Evolutionary conservation across 1,139 yeast genomes (phyloP).

Genomic region (Taphrina deformans): DNA sequence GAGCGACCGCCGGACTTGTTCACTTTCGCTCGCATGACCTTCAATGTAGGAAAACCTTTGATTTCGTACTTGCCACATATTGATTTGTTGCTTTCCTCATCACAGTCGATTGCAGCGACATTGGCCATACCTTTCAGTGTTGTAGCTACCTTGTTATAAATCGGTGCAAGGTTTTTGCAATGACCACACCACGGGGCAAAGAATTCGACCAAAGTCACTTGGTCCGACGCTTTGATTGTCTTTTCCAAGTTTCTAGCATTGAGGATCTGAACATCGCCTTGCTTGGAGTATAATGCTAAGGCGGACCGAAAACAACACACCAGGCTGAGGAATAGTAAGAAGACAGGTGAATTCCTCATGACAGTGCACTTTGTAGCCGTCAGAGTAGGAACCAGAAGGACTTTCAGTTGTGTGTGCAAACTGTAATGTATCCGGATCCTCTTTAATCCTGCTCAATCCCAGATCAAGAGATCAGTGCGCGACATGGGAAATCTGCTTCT

Average conservation of each 20-base stretch:
- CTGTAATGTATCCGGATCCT: too few relatives aligned
- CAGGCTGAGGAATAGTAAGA: not conserved
- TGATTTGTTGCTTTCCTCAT: conserved; percentile 24
- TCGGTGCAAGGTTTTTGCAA: conserved; percentile 92
- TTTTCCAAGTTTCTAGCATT: conserved; percentile 72
- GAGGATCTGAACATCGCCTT: conserved; percentile 9
- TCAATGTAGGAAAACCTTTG: conserved; percentile 87
- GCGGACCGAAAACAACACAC: not conserved
- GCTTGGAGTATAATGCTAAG: not conserved
- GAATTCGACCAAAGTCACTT: conserved; percentile 88
- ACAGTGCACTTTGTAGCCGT: too few relatives aligned
- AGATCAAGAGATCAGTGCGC: not conserved
- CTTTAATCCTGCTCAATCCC: too few relatives aligned
- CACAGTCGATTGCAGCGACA: conserved; percentile 47
- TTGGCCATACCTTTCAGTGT: conserved; percentile 42
- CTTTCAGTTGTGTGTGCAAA: too few relatives aligned
- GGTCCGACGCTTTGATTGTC: conserved; percentile 62
- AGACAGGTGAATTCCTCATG: not conserved
- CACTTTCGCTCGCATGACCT: conserved; percentile 50
- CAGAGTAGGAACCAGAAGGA: too few relatives aligned
- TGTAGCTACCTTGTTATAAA: conserved; percentile 50
- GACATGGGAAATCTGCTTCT: too few relatives aligned
- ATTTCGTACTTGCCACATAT: conserved; percentile 46
- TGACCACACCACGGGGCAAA: conserved; percentile 99
- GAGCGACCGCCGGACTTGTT: conserved; percentile 2